phyloP scores from a whole-genome alignment of 345 rosid species.

The Syzygium aromaticum region DNA sequence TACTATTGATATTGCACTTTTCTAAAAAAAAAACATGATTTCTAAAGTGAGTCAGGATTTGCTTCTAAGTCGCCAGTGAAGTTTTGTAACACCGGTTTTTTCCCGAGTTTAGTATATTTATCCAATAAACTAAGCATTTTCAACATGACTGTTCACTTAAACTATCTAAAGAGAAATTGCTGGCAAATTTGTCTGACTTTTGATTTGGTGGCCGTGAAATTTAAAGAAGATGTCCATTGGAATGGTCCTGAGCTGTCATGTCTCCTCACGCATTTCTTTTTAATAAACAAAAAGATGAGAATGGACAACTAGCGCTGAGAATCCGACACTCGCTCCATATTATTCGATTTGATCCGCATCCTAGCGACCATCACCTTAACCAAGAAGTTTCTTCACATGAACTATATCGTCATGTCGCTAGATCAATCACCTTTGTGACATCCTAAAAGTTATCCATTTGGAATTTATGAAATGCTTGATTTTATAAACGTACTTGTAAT shows the following conservation, averaged over 20 bases:
- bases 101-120: background rate
- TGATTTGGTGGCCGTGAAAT: background rate
- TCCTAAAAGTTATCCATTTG: too few relatives aligned
- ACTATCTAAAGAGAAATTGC: background rate
- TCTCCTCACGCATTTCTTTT: background rate
- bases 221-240: background rate
- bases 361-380: rapidly evolving
- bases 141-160: background rate
- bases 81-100: background rate
- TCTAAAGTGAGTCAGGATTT: background rate
- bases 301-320: background rate
- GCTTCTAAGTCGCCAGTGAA: background rate
- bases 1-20: background rate
- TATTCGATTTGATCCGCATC: background rate
- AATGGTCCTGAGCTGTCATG: background rate
- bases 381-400: background rate
- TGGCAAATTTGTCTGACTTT: background rate
- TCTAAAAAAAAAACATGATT: background rate
- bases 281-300: background rate
- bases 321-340: background rate
- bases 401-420: background rate
- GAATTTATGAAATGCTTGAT: too few relatives aligned
- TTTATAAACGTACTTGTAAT: too few relatives aligned
- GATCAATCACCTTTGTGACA: background rate
- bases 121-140: background rate